These are phyloP conservation scores for Pseudotulostoma volvatum DNA, from an alignment of 495 filamentous ascomycete species.

Conservation along the genomic window DNA sequence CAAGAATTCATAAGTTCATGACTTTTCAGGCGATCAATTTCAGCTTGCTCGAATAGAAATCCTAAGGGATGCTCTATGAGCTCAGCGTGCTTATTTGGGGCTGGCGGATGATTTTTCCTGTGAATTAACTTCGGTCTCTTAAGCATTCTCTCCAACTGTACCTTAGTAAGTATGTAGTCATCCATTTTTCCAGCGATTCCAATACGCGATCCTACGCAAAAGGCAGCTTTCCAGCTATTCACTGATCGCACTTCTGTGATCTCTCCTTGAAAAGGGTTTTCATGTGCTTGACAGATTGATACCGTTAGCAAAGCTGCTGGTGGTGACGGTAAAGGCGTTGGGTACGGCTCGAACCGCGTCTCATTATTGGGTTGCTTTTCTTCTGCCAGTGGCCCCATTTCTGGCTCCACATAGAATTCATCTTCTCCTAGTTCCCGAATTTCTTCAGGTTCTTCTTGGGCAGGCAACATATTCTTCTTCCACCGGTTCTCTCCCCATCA, in stretches of 20 bases:
- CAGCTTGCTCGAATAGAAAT: slow-evolving; percentile 1
- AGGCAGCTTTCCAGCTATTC: not conserved
- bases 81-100: slow-evolving; percentile 1
- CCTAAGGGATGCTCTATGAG: slow-evolving; percentile 1
- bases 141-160: not conserved
- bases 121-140: not conserved
- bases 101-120: not conserved
- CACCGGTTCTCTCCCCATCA: not conserved
- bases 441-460: not conserved
- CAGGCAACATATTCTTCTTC: not conserved
- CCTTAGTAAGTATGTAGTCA: not conserved
- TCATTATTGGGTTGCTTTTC: not conserved
- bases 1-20: not conserved
- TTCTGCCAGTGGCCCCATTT: not conserved
- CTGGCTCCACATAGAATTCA: not conserved
- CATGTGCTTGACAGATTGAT: not conserved
- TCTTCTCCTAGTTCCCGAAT: not conserved
- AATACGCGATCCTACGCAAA: not conserved
- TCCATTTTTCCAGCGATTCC: not conserved
- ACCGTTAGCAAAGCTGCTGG: not conserved
- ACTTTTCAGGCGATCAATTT: slow-evolving; percentile 1
- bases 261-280: not conserved
- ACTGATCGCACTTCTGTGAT: not conserved
- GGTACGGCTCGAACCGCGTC: not conserved
- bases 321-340: not conserved